phyloP scores from a whole-genome alignment of 805 yeast species.

The Hanseniaspora thailandica region DNA sequence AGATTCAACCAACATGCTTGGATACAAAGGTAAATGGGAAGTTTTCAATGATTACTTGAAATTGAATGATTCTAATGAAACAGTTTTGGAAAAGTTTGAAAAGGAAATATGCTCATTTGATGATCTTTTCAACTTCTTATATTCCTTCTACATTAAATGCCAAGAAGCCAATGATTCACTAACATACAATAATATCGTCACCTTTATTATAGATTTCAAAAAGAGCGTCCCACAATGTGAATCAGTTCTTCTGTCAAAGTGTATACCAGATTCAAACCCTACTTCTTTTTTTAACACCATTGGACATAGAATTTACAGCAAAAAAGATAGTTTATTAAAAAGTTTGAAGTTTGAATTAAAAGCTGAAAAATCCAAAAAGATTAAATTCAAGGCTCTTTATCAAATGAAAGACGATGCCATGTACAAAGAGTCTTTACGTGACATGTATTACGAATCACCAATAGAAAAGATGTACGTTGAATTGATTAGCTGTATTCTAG shows the following conservation, averaged over 20 bases:
- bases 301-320: conserved; percentile 38
- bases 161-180: background rate
- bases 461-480: conserved; percentile 44
- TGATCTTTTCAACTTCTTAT: conserved; percentile 37
- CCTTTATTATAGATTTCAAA: conserved; percentile 38
- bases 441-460: conserved; percentile 38
- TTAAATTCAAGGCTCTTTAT: conserved; percentile 29
- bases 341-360: conserved; percentile 33
- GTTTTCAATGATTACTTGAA: conserved; percentile 22
- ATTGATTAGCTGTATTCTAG: conserved; percentile 40
- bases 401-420: conserved; percentile 39
- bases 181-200: background rate
- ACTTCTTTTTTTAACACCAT: conserved; percentile 37
- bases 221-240: conserved; percentile 31
- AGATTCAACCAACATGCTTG: conserved; percentile 43
- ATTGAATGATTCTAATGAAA: conserved; percentile 15
- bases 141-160: conserved; percentile 31
- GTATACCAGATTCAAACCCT: conserved; percentile 43
- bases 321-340: conserved; percentile 34
- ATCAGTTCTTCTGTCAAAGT: conserved; percentile 38
- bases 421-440: conserved; percentile 36
- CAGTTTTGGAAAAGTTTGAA: conserved; percentile 21
- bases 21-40: conserved; percentile 72
- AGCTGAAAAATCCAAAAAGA: conserved; percentile 34
- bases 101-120: conserved; percentile 34